Conservation (phyloP, 495 filamentous ascomycete genomes). For the Penicillium pulvis region DNA sequence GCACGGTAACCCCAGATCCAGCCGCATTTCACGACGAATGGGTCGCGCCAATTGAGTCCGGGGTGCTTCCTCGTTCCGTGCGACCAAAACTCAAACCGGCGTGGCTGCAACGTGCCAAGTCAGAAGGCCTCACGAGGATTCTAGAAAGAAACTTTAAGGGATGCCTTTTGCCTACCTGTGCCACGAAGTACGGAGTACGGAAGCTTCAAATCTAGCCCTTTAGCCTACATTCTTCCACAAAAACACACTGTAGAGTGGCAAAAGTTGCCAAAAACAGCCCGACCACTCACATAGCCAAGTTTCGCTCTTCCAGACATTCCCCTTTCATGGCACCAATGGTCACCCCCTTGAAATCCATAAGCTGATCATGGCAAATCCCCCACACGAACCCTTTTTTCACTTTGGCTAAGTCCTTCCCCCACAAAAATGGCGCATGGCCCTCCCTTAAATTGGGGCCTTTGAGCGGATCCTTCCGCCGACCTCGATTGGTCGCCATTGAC, state of each 20-base stretch:
- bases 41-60: conserved; percentile 15
- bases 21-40: conserved; percentile 19
- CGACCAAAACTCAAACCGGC: conserved; percentile 30
- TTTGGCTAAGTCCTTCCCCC: conserved; percentile 21
- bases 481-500: conserved; percentile 7
- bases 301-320: not conserved
- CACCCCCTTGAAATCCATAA: not conserved
- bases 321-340: not conserved
- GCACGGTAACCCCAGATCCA: conserved; percentile 23
- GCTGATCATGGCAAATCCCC: conserved; percentile 21
- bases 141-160: not conserved
- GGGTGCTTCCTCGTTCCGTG: conserved; percentile 20
- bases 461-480: conserved; percentile 21
- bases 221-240: not conserved
- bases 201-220: not conserved
- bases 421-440: conserved; percentile 37
- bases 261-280: not conserved
- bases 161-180: conserved; percentile 8
- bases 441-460: conserved; percentile 17
- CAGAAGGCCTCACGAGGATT: not conserved
- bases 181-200: not conserved
- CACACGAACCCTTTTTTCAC: conserved; percentile 29
- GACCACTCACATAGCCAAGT: not conserved
- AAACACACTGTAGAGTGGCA: not conserved
- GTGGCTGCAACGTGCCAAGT: conserved; percentile 28